Percentiles rank a stretch among this genome's conserved stretches.
Evolutionary conservation across 2,329 filamentous ascomycete genomes (phyloP).

Genomic region (Xylaria sp.): DNA sequence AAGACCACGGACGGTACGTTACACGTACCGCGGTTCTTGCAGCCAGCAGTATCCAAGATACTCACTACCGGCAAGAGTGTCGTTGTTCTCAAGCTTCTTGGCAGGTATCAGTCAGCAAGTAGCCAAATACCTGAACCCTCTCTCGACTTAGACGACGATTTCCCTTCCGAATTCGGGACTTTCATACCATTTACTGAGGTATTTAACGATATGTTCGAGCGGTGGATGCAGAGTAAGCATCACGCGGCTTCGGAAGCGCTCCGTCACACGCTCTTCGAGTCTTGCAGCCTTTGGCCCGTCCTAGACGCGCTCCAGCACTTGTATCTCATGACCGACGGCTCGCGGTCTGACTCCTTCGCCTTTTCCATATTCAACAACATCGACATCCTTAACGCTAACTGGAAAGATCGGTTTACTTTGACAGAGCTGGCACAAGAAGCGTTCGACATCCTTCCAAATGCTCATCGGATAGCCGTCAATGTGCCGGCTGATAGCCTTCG

Average conservation of each 20-base stretch:
- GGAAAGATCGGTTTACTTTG: constrained; percentile 81
- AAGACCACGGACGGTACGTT: constrained; percentile 60
- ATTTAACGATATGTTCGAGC: constrained; percentile 70
- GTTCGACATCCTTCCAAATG: constrained; percentile 62
- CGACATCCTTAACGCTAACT: constrained; percentile 60
- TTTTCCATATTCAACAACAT: constrained; percentile 74
- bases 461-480: constrained; percentile 64
- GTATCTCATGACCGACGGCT: constrained; percentile 78
- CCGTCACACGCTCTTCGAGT: constrained; percentile 66
- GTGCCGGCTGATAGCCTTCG: constrained; percentile 47
- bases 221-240: constrained; percentile 78
- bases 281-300: constrained; percentile 67
- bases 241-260: constrained; percentile 69
- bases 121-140: constrained; percentile 44
- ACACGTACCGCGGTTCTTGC: constrained; percentile 75
- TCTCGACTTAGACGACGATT: constrained; percentile 60
- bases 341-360: constrained; percentile 66
- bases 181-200: constrained; percentile 74
- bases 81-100: constrained; percentile 76
- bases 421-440: constrained; percentile 77
- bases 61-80: constrained; percentile 89
- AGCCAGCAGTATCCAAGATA: constrained; percentile 69
- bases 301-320: constrained; percentile 70
- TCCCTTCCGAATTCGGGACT: constrained; percentile 48
- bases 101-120: constrained; percentile 48